A percentile compares a stretch with the other conserved stretches of the same genome.
phyloP scores from a whole-genome alignment of 2,329 filamentous ascomycete genomes.

The Xylariaceae sp. region DNA sequence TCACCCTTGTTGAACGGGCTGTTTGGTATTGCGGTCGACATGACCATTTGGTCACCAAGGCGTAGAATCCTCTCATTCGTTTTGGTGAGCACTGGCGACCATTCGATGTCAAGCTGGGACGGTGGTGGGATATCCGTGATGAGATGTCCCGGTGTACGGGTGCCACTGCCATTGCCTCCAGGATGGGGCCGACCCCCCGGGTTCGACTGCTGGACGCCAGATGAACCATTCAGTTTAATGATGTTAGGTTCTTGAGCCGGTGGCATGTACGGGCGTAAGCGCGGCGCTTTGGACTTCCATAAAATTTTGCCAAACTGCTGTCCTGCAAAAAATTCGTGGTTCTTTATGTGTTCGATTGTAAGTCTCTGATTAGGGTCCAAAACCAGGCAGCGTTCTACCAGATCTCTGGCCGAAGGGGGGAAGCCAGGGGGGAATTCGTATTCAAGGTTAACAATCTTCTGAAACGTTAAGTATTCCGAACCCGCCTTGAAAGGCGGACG shows the following conservation, averaged over 20 bases:
- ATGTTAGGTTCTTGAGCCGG: constrained; percentile 66
- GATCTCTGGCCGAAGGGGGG: constrained; percentile 75
- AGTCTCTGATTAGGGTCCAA: constrained; percentile 78
- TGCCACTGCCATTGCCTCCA: constrained; percentile 39
- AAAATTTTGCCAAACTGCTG: constrained; percentile 75
- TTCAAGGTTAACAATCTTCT: constrained; percentile 92
- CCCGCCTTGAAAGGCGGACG: constrained; percentile 92
- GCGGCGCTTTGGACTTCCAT: constrained; percentile 86
- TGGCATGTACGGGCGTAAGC: constrained; percentile 77
- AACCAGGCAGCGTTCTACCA: constrained; percentile 86
- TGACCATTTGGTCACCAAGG: constrained; percentile 82
- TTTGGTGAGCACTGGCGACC: constrained; percentile 89
- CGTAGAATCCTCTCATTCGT: constrained; percentile 93
- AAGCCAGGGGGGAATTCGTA: constrained; percentile 92
- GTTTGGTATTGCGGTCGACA: constrained; percentile 70
- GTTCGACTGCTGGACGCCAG: constrained; percentile 30
- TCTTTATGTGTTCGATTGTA: constrained; percentile 93
- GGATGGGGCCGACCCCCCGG: constrained; percentile 28
- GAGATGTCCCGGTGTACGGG: constrained; percentile 66
- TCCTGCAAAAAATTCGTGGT: constrained; percentile 90
- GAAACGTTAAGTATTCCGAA: constrained; percentile 95
- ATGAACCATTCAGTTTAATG: constrained; percentile 64
- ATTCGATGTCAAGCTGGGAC: constrained; percentile 94
- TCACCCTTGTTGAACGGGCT: constrained; percentile 66
- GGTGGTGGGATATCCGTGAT: constrained; percentile 97